A percentile compares a stretch with the other conserved stretches of the same genome.
Conservation (phyloP, 169 alveolate genomes). For the Plasmodium knowlesi region DNA sequence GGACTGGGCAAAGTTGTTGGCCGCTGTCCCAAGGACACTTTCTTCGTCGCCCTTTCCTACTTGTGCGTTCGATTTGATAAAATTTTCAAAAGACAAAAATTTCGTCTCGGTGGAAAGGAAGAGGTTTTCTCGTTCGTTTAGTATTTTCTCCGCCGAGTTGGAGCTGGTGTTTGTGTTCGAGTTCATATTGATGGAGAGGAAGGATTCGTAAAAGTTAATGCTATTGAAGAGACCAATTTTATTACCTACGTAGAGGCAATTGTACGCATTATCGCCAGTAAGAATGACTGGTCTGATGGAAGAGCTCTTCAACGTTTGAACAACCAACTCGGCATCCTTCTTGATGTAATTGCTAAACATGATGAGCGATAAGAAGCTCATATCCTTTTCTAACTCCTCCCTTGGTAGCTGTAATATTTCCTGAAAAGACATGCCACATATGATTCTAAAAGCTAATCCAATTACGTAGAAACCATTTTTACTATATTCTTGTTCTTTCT, state of each 20-base stretch:
- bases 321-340: slow-evolving; percentile 77
- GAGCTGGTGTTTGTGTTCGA: neutral
- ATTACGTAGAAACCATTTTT: slow-evolving; percentile 72
- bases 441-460: slow-evolving; percentile 69
- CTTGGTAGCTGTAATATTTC: slow-evolving; percentile 38
- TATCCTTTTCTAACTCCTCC: slow-evolving; percentile 79
- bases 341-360: slow-evolving; percentile 83
- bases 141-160: neutral
- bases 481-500: slow-evolving; percentile 75
- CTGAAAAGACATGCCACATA: neutral
- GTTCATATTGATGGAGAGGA: slow-evolving; percentile 23
- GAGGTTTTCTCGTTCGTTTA: neutral
- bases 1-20: neutral
- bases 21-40: neutral
- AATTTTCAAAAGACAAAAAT: slow-evolving; percentile 64
- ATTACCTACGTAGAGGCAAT: slow-evolving; percentile 83
- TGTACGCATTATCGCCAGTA: slow-evolving; percentile 86
- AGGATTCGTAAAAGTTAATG: slow-evolving; percentile 39
- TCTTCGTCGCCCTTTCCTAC: neutral
- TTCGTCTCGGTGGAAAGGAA: slow-evolving; percentile 4
- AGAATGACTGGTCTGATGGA: slow-evolving; percentile 84
- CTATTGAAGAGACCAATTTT: slow-evolving; percentile 78
- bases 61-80: slow-evolving; percentile 11
- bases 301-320: slow-evolving; percentile 79
- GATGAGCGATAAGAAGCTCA: slow-evolving; percentile 78